Evolutionary conservation across 176 grass and related monocot species (phyloP).

Genomic region (Musa beccarii): DNA sequence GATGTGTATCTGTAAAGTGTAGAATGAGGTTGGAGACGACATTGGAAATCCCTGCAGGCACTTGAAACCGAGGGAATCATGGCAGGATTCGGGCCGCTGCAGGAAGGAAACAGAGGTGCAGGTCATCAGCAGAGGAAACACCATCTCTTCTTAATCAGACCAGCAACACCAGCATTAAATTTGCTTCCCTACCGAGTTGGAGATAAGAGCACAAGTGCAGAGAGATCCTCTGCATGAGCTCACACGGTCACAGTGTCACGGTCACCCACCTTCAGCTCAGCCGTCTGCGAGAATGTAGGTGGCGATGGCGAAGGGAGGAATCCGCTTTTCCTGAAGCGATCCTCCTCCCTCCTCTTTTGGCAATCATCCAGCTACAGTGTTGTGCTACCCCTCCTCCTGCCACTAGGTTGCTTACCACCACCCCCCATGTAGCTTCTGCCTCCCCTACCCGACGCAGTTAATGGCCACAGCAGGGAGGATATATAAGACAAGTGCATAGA

Average conservation of each 20-base stretch:
- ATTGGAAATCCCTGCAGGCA: background rate
- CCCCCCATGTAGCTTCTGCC: background rate
- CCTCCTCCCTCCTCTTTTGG: background rate
- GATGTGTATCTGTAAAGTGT: no score
- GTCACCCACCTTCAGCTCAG: background rate
- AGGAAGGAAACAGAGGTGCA: constrained; percentile 1
- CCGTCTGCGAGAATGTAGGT: background rate
- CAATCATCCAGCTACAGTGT: constrained; percentile 5
- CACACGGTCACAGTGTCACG: background rate
- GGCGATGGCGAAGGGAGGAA: constrained; percentile 1
- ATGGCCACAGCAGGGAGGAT: background rate
- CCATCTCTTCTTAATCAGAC: background rate
- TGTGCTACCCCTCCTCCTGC: background rate
- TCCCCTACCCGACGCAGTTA: constrained; percentile 5
- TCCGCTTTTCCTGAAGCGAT: background rate
- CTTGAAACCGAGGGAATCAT: constrained; percentile 14
- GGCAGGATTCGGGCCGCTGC: constrained; percentile 6
- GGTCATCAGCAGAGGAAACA: background rate
- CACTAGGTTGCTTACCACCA: background rate
- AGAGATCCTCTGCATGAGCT: background rate
- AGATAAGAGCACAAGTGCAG: background rate
- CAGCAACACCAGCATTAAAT: background rate
- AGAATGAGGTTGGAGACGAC: background rate
- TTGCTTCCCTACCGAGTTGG: background rate
- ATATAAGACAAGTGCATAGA: background rate